Conservation (phyloP, 306 rosid genomes). For the Lathyrus oleraceus region DNA sequence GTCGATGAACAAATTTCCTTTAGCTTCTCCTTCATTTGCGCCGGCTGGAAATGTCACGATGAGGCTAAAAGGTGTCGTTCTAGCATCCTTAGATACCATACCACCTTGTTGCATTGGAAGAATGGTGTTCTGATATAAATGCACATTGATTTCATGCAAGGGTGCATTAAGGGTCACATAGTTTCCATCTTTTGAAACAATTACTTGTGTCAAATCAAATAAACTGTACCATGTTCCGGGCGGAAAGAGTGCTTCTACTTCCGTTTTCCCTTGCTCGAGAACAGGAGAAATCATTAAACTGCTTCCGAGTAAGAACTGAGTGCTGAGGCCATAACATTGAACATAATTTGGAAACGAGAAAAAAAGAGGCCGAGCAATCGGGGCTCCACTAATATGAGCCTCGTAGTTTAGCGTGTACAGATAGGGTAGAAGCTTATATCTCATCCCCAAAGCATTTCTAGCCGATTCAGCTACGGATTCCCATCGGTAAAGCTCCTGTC, state of each 20-base stretch:
- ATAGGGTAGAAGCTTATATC: constrained; percentile 85
- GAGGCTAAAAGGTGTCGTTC: constrained; percentile 77
- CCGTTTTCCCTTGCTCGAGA: constrained; percentile 66
- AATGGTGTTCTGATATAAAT: constrained; percentile 75
- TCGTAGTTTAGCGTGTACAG: constrained; percentile 77
- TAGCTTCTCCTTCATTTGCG: constrained; percentile 60
- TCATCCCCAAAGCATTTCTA: constrained; percentile 83
- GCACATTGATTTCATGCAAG: constrained; percentile 77
- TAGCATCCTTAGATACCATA: constrained; percentile 73
- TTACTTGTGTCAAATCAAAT: constrained; percentile 55
- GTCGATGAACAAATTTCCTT: constrained; percentile 77
- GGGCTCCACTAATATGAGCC: constrained; percentile 77
- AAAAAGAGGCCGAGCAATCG: constrained; percentile 91
- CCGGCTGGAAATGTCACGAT: constrained; percentile 67
- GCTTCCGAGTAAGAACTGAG: constrained; percentile 79
- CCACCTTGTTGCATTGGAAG: constrained; percentile 92
- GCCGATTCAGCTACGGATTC: constrained; percentile 80
- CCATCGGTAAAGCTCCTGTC: constrained; percentile 98
- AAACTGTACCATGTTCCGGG: constrained; percentile 86
- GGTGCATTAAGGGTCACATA: constrained; percentile 83
- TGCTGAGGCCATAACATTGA: constrained; percentile 64
- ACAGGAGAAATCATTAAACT: constrained; percentile 78
- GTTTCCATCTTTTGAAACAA: constrained; percentile 52
- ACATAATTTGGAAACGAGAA: constrained; percentile 77
- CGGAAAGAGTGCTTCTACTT: constrained; percentile 75